Evolutionary conservation across 75 land plant genomes (phyloP), one percentile per base, ranked within the genome.

Genomic region (Chamaecyparis obtusa): DNA sequence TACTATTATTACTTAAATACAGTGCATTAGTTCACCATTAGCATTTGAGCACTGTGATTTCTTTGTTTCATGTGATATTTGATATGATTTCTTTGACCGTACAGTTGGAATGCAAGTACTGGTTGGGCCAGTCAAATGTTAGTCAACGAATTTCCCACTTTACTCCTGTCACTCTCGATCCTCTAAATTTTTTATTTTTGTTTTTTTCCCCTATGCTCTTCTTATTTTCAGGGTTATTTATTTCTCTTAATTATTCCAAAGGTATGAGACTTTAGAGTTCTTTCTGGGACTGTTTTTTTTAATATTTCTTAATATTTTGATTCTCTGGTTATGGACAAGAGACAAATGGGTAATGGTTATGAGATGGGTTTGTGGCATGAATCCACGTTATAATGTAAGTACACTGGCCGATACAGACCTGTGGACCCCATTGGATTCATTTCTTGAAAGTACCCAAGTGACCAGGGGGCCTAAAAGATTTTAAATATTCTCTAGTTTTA

Each of bases 1-100:
- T 44, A 46, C 0, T 46, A 81, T 81, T 81, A 44, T 9, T 81
- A 14, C 9, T 44, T 46, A 81, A 81, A n/a, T 81, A 43, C 55
- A 51, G 55, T 51, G 55, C 55, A 13, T 51, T 51, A 13, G 55
- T 51, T 51, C 55, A 51, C 55, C 55, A 51, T 51, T 51, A 51
- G 55, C 16, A 51, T 51, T 14, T 14, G 55, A 51, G 24, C 10
- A 81, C 6, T 46, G 14, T 81, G 51, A 33, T 74, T 32, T 74
- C 5, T 74, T 81, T 44, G 48, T 81, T 44, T 19, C 14, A 24
- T 81, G 46, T 46, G 83, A 81, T 81, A 46, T 81, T 27, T 81
- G 83, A 81, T 81, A 37, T 81, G 83, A 81, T 81, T 81, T 80
- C n/a, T 21, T 44, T 46, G 49, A n/a, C 54, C 83, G 83, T 81